Base-by-base conservation (phyloP, 1,139 yeast genomes). In the Blastobotrys niveus region DNA sequence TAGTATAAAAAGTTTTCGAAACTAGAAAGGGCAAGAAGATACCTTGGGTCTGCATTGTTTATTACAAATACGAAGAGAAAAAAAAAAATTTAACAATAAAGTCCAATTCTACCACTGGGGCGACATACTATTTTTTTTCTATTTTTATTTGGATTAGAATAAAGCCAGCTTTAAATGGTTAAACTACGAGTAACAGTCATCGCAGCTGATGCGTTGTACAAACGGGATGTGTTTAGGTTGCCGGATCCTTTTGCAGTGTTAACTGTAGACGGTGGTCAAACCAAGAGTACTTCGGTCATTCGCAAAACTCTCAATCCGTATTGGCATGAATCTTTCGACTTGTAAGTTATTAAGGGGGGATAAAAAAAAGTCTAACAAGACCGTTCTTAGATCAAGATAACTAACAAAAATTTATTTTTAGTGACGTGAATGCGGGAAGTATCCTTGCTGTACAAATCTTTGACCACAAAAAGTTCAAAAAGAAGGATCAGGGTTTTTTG, bases 191-290 rank as follows among this genome's bases (percentile, higher is more conserved):
- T 41, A 15, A 41, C 44, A 51, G 83, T 91, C 41, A 91, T 91
- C 48, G 96, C 97, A 30, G 96, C 97, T 8, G 98, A 93, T 64
- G 87, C 95, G 34, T 80, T 91, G 49, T 88, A 86, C 66, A 91
- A 91, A 66, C 76, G 99, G 54, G 99, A 91, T 65, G 89, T 93
- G 19, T 87, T 91, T 63, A 80, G 69, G 25, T 62, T 68, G 53
- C 98, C 99, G 1, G 98, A 91, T 64, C 98, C 99, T 6, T 91
- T 91, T 70, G 96, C 97, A 1, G 98, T 93, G 33, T 73, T 91
- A 54, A 91, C 97, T 5, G 93, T 93, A 15, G 98, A 91, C 63
- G 98, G 98, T 4, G 82, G 87, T 15, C 98, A 91, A 64, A 91
- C 98, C 2, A 87, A 86, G 61, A 85, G 96, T 18, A 91, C 98